Evolutionary conservation across 495 filamentous ascomycete genomes (phyloP), one percentile per base, ranked within the genome.

Genomic region (Tuber calosporum): DNA sequence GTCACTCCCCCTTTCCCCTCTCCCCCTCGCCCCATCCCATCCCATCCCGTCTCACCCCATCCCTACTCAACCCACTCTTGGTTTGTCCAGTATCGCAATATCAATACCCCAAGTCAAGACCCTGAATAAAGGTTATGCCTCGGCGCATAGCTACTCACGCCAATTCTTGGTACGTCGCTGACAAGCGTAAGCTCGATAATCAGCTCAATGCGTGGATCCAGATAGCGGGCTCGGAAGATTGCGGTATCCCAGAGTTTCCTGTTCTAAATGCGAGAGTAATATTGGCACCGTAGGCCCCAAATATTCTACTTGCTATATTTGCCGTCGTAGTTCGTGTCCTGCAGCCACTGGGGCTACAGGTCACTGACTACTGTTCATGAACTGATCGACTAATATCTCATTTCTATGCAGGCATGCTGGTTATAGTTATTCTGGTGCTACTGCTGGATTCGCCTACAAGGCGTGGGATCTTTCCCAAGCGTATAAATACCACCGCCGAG

Each of bases 371-470:
- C 17, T 15, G n/a, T 43, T 68, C 22, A 30, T 42, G 26, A 66
- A 39, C 69, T 66, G 43, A 37, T 34, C 40, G n/a, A 34, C 66
- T 36, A 8, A 34, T n/a, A 9, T 26, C 37, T 26, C 40, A 36
- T 30, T 34, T 68, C 30, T 58, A 4, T 26, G 26, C 74, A 98
- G 95, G 74, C 95, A 99, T 82, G 95, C 96, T 71, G 96, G 95
- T 40, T 99, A 97, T 85, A 87, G 91, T 4, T 99, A 97, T 84
- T 98, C 94, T 22, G 95, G 95, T 41, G 89, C 93, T 39, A 93
- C 93, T 76, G 94, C 96, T 69, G 95, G 93, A 68, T 97, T 93
- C 88, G 95, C 95, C 66, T 99, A 99, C 84, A 94, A 92, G 82
- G 87, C 89, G 5, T 89, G 96, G 71, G 94, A 99, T 82, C 85